Base-by-base conservation (phyloP, 2,329 filamentous ascomycete genomes). In the Xylogone sp. region DNA sequence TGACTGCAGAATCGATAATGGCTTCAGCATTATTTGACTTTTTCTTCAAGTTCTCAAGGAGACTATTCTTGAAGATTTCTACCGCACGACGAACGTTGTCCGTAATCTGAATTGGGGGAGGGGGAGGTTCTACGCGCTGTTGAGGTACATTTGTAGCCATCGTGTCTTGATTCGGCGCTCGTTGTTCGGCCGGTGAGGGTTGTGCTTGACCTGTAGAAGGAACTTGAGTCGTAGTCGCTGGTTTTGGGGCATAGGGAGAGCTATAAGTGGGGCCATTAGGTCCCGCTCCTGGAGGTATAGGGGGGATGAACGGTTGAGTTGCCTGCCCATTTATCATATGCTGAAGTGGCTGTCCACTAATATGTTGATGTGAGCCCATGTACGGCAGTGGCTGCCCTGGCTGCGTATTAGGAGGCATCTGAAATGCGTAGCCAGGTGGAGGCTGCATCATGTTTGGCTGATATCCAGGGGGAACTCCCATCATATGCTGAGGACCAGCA, bases 201-300 rank as follows among this genome's bases (percentile, higher is more conserved):
- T 39, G 34, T 39, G 34, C n/a, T 39, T 39, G 34, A 7, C 12
- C n/a, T 39, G 34, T 18, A 39, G 49, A 43, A 19, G 49, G 24
- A 9, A 22, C 43, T 47, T 50, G 49, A 50, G 51, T 50, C 22
- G 54, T 19, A 13, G 58, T 34, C n/a, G 56, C 24, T 21, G 62
- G 63, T 46, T 63, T 65, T 22, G 62, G 59, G 31, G 60, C 65
- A 56, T 68, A 68, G 8, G 66, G 66, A 45, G 66, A 68, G 45
- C 64, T 67, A 49, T 68, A 68, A 21, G 58, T 58, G n/a, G 46
- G 22, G 42, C 27, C 42, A 12, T 13, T 43, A 19, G 51, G 24
- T n/a, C 50, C 39, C 52, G 51, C 45, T 42, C 42, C 53, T 54
- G 59, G 55, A 49, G 59, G 54, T 29, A 64, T 56, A 43, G 56